Evolutionary conservation across 2,329 filamentous ascomycete genomes (phyloP).

Genomic region (Fusarium buxicola): DNA sequence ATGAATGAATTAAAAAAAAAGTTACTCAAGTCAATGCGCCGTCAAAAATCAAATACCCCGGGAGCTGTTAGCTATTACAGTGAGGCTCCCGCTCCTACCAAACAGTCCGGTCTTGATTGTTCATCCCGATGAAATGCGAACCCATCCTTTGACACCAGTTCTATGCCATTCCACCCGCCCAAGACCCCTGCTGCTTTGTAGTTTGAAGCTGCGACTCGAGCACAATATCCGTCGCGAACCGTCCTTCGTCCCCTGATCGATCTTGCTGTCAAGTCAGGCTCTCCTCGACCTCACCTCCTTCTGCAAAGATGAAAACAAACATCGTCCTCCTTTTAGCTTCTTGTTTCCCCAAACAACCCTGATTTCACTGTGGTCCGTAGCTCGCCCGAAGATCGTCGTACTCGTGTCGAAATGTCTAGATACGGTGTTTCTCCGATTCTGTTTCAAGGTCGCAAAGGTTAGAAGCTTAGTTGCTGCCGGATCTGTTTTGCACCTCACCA

Average conservation of each 20-base stretch:
- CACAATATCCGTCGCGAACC: constrained; percentile 2
- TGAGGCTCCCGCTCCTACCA: constrained; percentile 35
- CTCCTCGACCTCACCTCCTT: constrained; percentile 5
- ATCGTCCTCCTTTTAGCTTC: constrained; percentile 40
- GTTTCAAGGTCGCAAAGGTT: constrained; percentile 39
- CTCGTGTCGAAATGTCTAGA: constrained; percentile 45
- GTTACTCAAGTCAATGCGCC: constrained; percentile 42
- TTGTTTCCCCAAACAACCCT: constrained; percentile 20
- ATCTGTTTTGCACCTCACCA: constrained; percentile 68
- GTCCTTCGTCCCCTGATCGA: constrained; percentile 14
- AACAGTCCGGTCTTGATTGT: constrained; percentile 41
- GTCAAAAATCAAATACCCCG: constrained; percentile 41
- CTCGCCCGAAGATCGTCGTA: constrained; percentile 28
- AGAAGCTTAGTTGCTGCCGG: constrained; percentile 43
- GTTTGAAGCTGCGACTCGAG: constrained; percentile 19
- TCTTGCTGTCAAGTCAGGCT: constrained; percentile 2
- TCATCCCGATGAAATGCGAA: constrained; percentile 47
- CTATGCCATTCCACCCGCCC: constrained; percentile 42
- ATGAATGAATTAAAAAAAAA: constrained; percentile 36
- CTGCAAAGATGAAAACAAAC: constrained; percentile 22
- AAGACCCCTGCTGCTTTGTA: constrained; percentile 19
- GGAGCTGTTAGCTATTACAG: constrained; percentile 35
- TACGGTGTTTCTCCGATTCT: constrained; percentile 61
- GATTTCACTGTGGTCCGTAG: constrained; percentile 16
- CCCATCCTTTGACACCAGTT: constrained; percentile 48